Base-by-base conservation (phyloP, 441 rosid genomes). In the Erysimum pusillum region DNA sequence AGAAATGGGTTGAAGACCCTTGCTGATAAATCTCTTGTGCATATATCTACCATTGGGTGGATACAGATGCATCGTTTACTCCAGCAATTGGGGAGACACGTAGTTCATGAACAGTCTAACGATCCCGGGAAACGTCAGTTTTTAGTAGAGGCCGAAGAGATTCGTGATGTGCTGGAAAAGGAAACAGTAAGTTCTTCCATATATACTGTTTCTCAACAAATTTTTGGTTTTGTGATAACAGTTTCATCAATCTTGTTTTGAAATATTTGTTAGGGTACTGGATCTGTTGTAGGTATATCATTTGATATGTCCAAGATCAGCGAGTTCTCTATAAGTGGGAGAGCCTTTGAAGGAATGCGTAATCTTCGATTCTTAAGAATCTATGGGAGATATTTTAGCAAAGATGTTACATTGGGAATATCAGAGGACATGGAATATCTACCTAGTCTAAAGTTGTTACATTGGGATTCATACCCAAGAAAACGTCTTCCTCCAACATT, bases 381-480 rank as follows among this genome's bases (percentile, higher is more conserved):
- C 5, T 56, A 39, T 11, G 7, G 28, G 28, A 11, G 35, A 3
- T 2, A 17, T 17, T 49, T 49, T 1, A 5, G 35, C n/a, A n/a
- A n/a, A n/a, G n/a, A n/a, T n/a, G n/a, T n/a, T 18, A 34, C 3
- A 4, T 34, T 67, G 35, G 9, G 11, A 0, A 34, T 51, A 2
- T n/a, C 35, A 18, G 34, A 45, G 4, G 9, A 42, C 3, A 35
- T 67, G 61, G 56, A 49, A 14, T 73, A 52, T 22, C 5, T 76
- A 49, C 79, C 74, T 18, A 34, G 13, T 0, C 4, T 85, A 9
- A 17, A 71, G 13, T 32, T 59, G 36, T 59, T 82, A 1, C 34
- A 9, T 4, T 78, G 80, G 83, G 13, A 71, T 9, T 12, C 11
- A 7, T 79, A 49, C 38, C 74, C 69, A 9, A 34, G 59, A 62